phyloP scores from a whole-genome alignment of 2,329 filamentous ascomycete genomes.

The Colletotrichum plurivorum region DNA sequence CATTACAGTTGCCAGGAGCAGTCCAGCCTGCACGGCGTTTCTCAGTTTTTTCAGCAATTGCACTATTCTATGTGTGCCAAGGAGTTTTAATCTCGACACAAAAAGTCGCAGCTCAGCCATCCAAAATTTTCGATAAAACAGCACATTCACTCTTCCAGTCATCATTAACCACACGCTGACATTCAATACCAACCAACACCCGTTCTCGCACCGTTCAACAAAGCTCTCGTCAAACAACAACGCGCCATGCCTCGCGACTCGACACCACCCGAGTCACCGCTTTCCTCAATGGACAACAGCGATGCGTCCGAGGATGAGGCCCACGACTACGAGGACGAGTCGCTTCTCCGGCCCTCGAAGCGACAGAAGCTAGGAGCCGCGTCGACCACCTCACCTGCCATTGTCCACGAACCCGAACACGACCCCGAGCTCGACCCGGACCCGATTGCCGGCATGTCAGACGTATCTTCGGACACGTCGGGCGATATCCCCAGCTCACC shows the following conservation, averaged over 20 bases:
- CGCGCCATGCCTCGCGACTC: slow-evolving; percentile 35
- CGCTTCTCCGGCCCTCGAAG: slow-evolving; percentile 51
- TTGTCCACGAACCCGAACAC: slow-evolving; percentile 44
- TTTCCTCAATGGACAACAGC: slow-evolving; percentile 39
- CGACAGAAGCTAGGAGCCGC: slow-evolving; percentile 53
- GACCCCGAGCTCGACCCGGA: slow-evolving; percentile 58
- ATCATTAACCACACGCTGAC: slow-evolving; percentile 3
- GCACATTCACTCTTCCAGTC: too few species aligned
- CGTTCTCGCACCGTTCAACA: slow-evolving; percentile 28
- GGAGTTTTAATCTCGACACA: neutral
- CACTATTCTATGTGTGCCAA: neutral
- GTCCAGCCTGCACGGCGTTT: neutral
- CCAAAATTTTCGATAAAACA: too few species aligned
- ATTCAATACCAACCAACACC: slow-evolving; percentile 9
- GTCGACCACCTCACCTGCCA: slow-evolving; percentile 61
- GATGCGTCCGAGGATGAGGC: slow-evolving; percentile 41
- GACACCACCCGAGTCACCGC: slow-evolving; percentile 38
- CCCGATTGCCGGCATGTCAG: slow-evolving; percentile 72
- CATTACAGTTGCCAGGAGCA: slow-evolving; percentile 31
- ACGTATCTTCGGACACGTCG: slow-evolving; percentile 91
- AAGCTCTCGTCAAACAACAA: slow-evolving; percentile 13
- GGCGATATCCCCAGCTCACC: slow-evolving; percentile 85
- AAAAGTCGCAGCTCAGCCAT: neutral
- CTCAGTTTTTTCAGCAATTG: slow-evolving; percentile 15
- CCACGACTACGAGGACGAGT: slow-evolving; percentile 45